phyloP scores from a whole-genome alignment of 257 asterid species.

The Capsicum rhomboideum region DNA sequence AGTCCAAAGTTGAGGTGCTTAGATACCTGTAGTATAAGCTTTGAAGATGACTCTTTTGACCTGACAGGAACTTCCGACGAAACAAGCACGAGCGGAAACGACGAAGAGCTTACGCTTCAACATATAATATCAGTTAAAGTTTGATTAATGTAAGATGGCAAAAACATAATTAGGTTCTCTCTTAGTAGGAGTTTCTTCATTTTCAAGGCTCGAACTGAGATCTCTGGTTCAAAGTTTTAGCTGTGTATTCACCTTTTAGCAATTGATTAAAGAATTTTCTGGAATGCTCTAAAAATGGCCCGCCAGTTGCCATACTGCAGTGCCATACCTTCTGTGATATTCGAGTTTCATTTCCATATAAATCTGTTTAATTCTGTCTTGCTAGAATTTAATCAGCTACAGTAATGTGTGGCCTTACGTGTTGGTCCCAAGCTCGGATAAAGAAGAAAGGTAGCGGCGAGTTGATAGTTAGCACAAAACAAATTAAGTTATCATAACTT shows the following conservation, averaged over 20 bases:
- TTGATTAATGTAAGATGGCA: not conserved
- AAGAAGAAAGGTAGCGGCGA: not conserved
- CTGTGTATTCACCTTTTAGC: not conserved
- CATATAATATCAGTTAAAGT: not conserved
- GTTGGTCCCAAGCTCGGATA: not conserved
- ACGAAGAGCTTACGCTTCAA: not conserved
- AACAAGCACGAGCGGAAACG: slow-evolving; percentile 23
- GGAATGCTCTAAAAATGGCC: not conserved
- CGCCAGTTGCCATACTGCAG: not conserved
- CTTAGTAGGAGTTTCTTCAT: not conserved
- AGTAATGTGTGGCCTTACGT: not conserved
- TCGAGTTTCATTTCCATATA: not conserved
- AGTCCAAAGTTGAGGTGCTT: slow-evolving; percentile 62
- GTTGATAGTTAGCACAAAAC: not conserved
- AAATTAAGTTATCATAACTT: not conserved
- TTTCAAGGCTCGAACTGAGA: not conserved
- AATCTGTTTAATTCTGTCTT: not conserved
- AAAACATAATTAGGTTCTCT: not conserved
- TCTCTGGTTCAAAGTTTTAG: not conserved
- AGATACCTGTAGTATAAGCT: slow-evolving; percentile 13
- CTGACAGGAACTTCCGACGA: slow-evolving; percentile 8
- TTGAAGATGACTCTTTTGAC: slow-evolving; percentile 6
- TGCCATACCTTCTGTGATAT: too few species aligned
- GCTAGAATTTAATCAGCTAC: not conserved
- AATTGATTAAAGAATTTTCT: not conserved